Base-by-base conservation (phyloP, 306 rosid genomes). In the Citrullus colocynthis region DNA sequence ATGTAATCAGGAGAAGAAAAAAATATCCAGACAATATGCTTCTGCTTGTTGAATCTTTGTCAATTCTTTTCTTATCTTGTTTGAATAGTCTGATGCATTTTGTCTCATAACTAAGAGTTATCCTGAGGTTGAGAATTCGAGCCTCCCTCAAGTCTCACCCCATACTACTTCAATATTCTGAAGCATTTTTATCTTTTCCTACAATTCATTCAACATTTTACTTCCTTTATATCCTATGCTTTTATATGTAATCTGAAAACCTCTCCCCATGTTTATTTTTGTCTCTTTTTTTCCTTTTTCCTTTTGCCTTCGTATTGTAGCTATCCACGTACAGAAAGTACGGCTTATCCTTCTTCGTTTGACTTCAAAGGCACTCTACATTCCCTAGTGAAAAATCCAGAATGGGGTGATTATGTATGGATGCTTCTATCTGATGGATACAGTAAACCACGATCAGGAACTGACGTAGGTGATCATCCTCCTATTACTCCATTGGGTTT, bases 301-400 rank as follows among this genome's bases (percentile, higher is more conserved):
- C 8, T 54, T 77, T 82, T 55, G 30, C n/a, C 62, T 81, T 54
- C 55, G 77, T 84, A 76, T 78, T 84, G 65, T 85, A 94, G 97
- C 87, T 92, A 94, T 85, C 98, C 97, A 56, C 98, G 97, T 70
- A 94, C 98, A 17, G 96, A 95, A 88, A 92, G 97, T 87, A 95
- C 96, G 1, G 89, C 97, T 28, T 94, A 94, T 86, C 98, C 98
- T 39, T 76, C 97, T 74, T 90, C 97, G 76, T 94, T 94, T 89
- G 98, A 94, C 87, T 94, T 90, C 76, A 80, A 67, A 70, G 91
- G 91, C 84, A 89, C 88, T 30, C 97, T 94, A 67, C 86, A 87
- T 84, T 89, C 87, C 56, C 91, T 85, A 62, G 81, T 85, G 81
- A 89, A 84, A 83, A 91, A 88, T 85, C 93, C 95, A 32, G 82